Conservation (phyloP, 345 rosid genomes). For the Citrus sinensis region DVS_A1.0 CM039163.1:21992001-21992500, state of each 20-base stretch:
- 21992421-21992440: slow-evolving; percentile 92
- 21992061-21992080: slow-evolving; percentile 67
- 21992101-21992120: slow-evolving; percentile 87
- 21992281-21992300: neutral
- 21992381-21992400: slow-evolving; percentile 90
- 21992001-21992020: slow-evolving; percentile 35
- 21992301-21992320: neutral
- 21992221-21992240: neutral
- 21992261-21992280: neutral
- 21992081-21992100: slow-evolving; percentile 61
- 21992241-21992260: neutral
- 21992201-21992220: neutral
- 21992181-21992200: neutral
- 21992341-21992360: neutral
- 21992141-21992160: neutral
- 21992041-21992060: slow-evolving; percentile 82
- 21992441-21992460: slow-evolving; percentile 86
- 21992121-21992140: slow-evolving; percentile 70
- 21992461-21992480: slow-evolving; percentile 88
- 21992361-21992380: slow-evolving; percentile 80
- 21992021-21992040: slow-evolving; percentile 97
- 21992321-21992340: neutral
- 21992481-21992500: neutral
- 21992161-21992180: neutral
- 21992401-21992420: slow-evolving; percentile 94